Base-by-base conservation (phyloP, 2,329 filamentous ascomycete species). In the Ambrosiella xylebori region DNA sequence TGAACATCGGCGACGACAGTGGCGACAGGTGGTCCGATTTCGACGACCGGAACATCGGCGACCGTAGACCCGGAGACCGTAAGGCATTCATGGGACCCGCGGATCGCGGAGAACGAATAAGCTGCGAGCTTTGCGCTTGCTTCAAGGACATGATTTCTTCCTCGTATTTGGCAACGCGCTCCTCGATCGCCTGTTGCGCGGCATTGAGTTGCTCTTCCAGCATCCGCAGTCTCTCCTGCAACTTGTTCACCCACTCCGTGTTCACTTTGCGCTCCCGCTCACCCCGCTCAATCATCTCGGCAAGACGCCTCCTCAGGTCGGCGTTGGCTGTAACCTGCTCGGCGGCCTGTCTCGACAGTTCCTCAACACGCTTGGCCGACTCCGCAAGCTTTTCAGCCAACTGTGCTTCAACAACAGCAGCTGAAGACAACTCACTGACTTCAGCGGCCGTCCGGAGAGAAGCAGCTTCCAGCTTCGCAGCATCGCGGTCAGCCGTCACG, bases 181-280 rank as follows among this genome's bases (percentile, higher is more conserved):
- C 89, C 68, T 98, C 93, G 0, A 88, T 91, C 17, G 85, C 80
- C 59, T 88, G 84, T 69, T 97, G 91, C 1, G 91, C 88, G 17
- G 80, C 72, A 57, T 94, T 76, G 19, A 98, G 79, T 64, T 85
- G 81, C 61, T 97, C 90, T 68, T 97, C 93, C 55, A 96, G 80
- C 13, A 74, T 71, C 65, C 86, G 88, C 59, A 98, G 82, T 59
- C 83, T 85, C 61, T 79, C 78, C 68, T 97, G 90, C 68, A 97
- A 80, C 57, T 82, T 78, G 59, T 87, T 87, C 67, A 98, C 95
- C 65, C 87, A 85, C 56, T 81, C 77, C 12, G 86, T 86, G 62
- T 89, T 94, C 61, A 82, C 73, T 65, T 84, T 83, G 68, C 95
- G 90, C 64, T 93, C 88, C 38, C 78, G 76, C 65, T 97, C 91